These are phyloP conservation scores for Asclepias syriaca DNA, from an alignment of 257 asterid species.

Conservation along the genomic window DNA sequence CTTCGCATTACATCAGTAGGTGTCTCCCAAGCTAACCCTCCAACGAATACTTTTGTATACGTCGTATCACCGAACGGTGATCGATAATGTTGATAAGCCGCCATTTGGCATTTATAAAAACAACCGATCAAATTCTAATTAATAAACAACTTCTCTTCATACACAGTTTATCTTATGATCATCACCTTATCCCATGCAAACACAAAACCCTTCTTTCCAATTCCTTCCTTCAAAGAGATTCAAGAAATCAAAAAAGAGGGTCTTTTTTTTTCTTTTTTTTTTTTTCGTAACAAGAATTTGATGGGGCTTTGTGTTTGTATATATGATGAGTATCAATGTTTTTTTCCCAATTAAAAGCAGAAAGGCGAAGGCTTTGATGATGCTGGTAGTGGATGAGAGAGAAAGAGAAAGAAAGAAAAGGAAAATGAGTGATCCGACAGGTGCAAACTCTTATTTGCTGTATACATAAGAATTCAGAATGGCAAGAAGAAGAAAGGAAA, in stretches of 20 bases:
- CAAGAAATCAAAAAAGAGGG: not conserved
- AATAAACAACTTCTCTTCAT: too few relatives aligned
- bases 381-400: slow-evolving; percentile 20
- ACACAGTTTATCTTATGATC: too few relatives aligned
- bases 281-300: not conserved
- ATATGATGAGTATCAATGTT: slow-evolving; percentile 1
- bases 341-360: slow-evolving; percentile 9
- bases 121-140: not conserved
- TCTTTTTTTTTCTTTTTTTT: too few relatives aligned
- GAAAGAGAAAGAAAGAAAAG: slow-evolving; percentile 11
- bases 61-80: slow-evolving; percentile 98
- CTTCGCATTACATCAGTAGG: slow-evolving; percentile 77
- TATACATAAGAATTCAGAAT: slow-evolving; percentile 29
- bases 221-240: slow-evolving; percentile 5
- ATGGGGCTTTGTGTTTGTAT: not conserved
- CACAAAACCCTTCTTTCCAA: too few relatives aligned
- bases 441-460: slow-evolving; percentile 77
- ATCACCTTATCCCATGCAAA: too few relatives aligned
- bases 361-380: not conserved
- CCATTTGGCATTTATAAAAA: slow-evolving; percentile 18
- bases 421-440: slow-evolving; percentile 55
- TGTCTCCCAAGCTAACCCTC: slow-evolving; percentile 99
- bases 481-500: slow-evolving; percentile 4
- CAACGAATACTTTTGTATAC: slow-evolving; percentile 84
- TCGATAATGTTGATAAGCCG: slow-evolving; percentile 94